Conservation (phyloP, 306 rosid genomes). For the Lotus japonicus region DNA sequence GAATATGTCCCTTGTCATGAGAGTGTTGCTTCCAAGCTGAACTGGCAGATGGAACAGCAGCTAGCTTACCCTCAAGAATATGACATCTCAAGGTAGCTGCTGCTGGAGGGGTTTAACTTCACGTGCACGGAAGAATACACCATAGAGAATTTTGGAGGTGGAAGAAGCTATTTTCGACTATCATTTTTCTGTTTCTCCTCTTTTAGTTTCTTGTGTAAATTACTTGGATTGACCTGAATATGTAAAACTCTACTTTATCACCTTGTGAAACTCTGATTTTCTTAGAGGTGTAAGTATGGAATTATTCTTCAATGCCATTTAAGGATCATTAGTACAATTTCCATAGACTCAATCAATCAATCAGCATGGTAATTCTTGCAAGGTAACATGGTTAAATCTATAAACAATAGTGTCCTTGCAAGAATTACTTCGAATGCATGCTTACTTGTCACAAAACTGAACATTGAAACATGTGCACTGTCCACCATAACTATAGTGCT, state of each 20-base stretch:
- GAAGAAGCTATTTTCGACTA: slow-evolving; percentile 50
- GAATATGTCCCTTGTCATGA: slow-evolving; percentile 94
- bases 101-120: slow-evolving; percentile 19
- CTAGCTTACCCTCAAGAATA: slow-evolving; percentile 65
- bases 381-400: too few species aligned
- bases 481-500: not conserved
- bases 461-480: too few species aligned
- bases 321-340: not conserved
- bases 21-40: slow-evolving; percentile 82
- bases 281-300: slow-evolving; percentile 49
- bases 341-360: too few species aligned
- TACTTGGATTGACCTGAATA: slow-evolving; percentile 53
- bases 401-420: too few species aligned
- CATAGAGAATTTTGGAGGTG: slow-evolving; percentile 48
- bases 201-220: slow-evolving; percentile 52
- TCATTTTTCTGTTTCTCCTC: slow-evolving; percentile 21
- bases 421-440: too few species aligned
- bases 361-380: too few species aligned
- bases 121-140: slow-evolving; percentile 28
- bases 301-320: slow-evolving; percentile 33
- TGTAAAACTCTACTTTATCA: slow-evolving; percentile 43
- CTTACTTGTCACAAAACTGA: too few species aligned
- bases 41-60: slow-evolving; percentile 88
- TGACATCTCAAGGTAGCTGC: slow-evolving; percentile 71
- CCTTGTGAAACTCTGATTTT: slow-evolving; percentile 40